Percentiles rank a stretch among this genome's conserved stretches.
Conservation (phyloP, 177 flowering plant genomes). For the Vitis hybrid region DNA sequence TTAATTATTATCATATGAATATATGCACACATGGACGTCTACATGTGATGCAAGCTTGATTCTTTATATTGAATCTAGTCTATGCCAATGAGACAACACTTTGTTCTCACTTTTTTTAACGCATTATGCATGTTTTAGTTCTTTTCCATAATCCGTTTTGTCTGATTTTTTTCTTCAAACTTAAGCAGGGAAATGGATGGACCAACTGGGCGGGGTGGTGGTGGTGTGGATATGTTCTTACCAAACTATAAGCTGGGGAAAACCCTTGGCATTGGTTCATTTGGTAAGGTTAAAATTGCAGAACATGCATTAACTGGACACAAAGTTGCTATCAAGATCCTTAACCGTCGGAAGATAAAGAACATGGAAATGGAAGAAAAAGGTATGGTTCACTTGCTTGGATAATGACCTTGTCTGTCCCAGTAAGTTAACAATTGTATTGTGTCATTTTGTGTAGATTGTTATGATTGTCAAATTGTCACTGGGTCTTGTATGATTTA, state of each 20-base stretch:
- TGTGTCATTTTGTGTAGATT: not conserved
- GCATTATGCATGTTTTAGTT: not conserved
- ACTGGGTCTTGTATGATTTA: no score
- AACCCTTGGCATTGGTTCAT: constrained; percentile 76
- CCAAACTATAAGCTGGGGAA: constrained; percentile 68
- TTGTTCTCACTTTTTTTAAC: not conserved
- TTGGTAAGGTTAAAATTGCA: constrained; percentile 80
- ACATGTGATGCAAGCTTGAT: no score
- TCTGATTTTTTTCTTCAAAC: not conserved
- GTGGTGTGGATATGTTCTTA: constrained; percentile 37
- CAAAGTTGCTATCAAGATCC: constrained; percentile 77
- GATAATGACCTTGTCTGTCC: not conserved
- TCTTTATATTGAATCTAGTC: no score
- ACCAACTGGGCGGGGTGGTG: constrained; percentile 29
- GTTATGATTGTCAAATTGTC: not conserved
- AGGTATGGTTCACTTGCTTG: constrained; percentile 37
- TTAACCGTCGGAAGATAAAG: constrained; percentile 67
- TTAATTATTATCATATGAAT: no score
- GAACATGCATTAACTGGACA: constrained; percentile 69
- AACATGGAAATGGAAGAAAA: constrained; percentile 79
- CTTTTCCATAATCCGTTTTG: not conserved
- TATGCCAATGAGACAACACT: no score
- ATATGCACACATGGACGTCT: no score
- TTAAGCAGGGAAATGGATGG: constrained; percentile 52
- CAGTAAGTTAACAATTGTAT: no score